These are phyloP conservation scores for Metrosideros polymorpha DNA, from an alignment of 441 rosid genomes.

Conservation along the genomic window DNA sequence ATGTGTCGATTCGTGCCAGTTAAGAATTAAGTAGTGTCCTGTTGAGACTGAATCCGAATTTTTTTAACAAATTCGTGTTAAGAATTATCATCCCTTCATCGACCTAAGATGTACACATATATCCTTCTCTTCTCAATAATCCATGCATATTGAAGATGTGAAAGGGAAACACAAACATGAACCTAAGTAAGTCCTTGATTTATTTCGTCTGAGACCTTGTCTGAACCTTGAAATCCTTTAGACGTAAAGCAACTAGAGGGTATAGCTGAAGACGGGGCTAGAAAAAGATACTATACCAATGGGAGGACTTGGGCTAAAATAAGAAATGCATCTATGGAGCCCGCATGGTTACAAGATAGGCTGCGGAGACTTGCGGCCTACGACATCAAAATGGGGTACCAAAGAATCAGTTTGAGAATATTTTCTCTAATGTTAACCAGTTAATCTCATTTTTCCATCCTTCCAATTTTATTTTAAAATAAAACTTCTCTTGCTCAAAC, in stretches of 20 bases:
- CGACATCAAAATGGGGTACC: neutral
- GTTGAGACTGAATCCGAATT: neutral
- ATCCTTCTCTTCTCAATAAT: neutral
- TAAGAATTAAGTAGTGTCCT: neutral
- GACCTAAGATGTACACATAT: neutral
- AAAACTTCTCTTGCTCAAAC: neutral
- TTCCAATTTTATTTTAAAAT: neutral
- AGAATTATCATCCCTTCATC: neutral
- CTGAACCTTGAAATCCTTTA: too few relatives aligned
- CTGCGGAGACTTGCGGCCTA: too few relatives aligned
- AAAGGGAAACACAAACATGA: neutral
- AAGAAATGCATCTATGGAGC: too few relatives aligned
- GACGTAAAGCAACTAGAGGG: too few relatives aligned
- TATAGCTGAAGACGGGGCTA: too few relatives aligned
- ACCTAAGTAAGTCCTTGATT: too few relatives aligned
- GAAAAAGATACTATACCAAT: too few relatives aligned
- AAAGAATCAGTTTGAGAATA: neutral
- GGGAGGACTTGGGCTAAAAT: too few relatives aligned
- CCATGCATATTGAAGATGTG: neutral
- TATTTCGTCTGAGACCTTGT: too few relatives aligned
- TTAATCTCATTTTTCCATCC: neutral
- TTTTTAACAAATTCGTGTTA: neutral
- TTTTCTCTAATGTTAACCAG: neutral
- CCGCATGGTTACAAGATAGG: too few relatives aligned
- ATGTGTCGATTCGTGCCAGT: neutral